Conservation (phyloP, 2,329 filamentous ascomycete genomes). For the Aspergillus fructus region DNA sequence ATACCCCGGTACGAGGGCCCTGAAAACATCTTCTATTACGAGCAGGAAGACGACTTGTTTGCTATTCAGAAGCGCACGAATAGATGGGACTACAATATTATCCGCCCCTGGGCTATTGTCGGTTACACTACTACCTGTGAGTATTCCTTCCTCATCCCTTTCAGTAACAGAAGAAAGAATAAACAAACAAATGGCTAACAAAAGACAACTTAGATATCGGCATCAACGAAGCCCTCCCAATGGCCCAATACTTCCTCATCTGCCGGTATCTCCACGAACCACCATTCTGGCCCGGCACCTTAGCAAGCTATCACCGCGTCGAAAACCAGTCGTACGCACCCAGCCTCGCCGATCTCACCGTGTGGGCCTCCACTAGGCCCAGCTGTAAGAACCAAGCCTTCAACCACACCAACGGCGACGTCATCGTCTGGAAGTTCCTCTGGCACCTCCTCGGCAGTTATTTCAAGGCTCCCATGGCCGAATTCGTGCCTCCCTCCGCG, state of each 20-base stretch:
- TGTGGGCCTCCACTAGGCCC: not conserved
- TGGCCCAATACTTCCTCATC: too few relatives aligned
- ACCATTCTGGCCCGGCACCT: too few relatives aligned
- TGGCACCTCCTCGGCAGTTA: not conserved
- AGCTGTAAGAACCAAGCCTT: not conserved
- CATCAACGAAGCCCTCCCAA: not conserved
- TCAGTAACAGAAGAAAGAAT: not conserved
- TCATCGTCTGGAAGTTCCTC: not conserved
- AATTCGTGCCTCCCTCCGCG: not conserved
- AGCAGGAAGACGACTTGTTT: not conserved
- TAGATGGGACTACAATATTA: not conserved
- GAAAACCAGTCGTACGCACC: too few relatives aligned
- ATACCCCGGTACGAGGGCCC: not conserved
- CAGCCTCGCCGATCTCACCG: too few relatives aligned
- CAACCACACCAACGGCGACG: not conserved
- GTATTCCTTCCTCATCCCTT: not conserved
- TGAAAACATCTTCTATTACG: not conserved
- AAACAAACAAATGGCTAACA: not conserved
- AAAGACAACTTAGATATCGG: not conserved
- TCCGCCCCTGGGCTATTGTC: not conserved
- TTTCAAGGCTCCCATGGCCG: not conserved
- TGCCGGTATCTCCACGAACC: too few relatives aligned
- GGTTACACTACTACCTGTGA: not conserved
- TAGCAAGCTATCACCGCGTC: too few relatives aligned
- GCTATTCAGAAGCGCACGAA: not conserved